These are phyloP conservation scores for Alternaria longipes DNA, from an alignment of 2,329 filamentous ascomycete genomes.

Conservation along the genomic window DNA sequence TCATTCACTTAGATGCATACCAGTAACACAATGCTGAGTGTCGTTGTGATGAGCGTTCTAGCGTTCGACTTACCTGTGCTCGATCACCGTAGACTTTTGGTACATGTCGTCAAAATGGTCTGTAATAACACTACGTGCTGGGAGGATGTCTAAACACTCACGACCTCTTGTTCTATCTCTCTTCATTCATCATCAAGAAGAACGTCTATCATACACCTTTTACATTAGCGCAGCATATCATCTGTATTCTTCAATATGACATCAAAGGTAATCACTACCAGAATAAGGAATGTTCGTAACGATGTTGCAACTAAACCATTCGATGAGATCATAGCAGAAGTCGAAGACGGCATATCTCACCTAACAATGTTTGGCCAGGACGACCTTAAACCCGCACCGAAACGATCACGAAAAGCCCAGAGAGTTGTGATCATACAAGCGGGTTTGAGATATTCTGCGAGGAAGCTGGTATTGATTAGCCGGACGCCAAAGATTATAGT, in stretches of 20 bases:
- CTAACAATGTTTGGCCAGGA: not conserved
- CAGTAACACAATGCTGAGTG: not conserved
- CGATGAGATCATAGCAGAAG: not conserved
- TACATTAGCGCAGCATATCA: not conserved
- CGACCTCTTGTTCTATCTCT: not conserved
- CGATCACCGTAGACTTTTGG: no score
- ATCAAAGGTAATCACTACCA: not conserved
- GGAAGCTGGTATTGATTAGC: not conserved
- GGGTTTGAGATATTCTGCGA: not conserved
- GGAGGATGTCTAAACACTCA: rapidly evolving
- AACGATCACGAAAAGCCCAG: not conserved
- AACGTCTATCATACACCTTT: not conserved
- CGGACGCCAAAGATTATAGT: not conserved
- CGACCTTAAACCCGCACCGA: not conserved
- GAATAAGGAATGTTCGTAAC: not conserved
- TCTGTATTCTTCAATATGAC: not conserved
- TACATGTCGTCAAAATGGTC: not conserved
- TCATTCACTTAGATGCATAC: not conserved
- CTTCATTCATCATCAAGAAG: not conserved
- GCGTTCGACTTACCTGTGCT: not conserved
- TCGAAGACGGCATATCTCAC: not conserved
- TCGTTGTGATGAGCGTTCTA: not conserved
- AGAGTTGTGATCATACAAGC: not conserved
- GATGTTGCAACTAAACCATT: not conserved
- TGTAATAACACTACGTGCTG: not conserved